phyloP scores from a whole-genome alignment of 305 asterid genomes.

The Rubia tinctorum region DNA sequence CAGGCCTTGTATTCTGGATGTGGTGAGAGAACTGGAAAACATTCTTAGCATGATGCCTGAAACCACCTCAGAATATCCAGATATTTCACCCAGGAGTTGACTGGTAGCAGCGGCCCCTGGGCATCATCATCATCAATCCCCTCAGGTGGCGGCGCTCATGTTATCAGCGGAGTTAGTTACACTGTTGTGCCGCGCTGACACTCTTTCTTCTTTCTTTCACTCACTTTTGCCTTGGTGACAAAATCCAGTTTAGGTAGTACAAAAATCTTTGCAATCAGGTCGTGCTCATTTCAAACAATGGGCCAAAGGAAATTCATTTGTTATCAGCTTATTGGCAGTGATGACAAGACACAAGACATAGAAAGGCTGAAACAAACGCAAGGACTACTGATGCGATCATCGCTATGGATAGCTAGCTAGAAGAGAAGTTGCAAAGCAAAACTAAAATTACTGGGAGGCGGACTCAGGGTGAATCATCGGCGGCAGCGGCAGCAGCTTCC shows the following conservation, averaged over 20 bases:
- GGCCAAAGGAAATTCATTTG: too few species aligned
- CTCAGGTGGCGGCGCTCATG: slow-evolving; percentile 56
- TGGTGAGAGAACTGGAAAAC: slow-evolving; percentile 73
- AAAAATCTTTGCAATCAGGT: too few species aligned
- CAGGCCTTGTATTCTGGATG: slow-evolving; percentile 73
- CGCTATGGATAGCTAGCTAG: not conserved
- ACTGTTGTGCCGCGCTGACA: slow-evolving; percentile 57
- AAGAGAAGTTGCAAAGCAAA: not conserved
- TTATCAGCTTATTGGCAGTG: too few species aligned
- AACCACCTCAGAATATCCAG: slow-evolving; percentile 28
- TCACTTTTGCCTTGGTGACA: too few species aligned
- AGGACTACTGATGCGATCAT: not conserved
- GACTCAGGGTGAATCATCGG: not conserved
- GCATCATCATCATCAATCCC: slow-evolving; percentile 22
- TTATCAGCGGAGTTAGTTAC: slow-evolving; percentile 49
- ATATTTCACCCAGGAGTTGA: not conserved
- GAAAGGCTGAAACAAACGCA: not conserved
- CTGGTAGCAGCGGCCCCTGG: slow-evolving; percentile 11
- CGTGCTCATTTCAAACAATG: too few species aligned
- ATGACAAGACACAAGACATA: too few species aligned
- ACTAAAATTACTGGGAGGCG: not conserved
- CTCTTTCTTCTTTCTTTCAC: too few species aligned
- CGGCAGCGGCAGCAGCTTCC: too few species aligned
- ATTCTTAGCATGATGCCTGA: slow-evolving; percentile 47
- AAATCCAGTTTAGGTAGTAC: too few species aligned